phyloP scores from a whole-genome alignment of 108 stramenopile species.

The Cyclostephanos invisitatus region DNA sequence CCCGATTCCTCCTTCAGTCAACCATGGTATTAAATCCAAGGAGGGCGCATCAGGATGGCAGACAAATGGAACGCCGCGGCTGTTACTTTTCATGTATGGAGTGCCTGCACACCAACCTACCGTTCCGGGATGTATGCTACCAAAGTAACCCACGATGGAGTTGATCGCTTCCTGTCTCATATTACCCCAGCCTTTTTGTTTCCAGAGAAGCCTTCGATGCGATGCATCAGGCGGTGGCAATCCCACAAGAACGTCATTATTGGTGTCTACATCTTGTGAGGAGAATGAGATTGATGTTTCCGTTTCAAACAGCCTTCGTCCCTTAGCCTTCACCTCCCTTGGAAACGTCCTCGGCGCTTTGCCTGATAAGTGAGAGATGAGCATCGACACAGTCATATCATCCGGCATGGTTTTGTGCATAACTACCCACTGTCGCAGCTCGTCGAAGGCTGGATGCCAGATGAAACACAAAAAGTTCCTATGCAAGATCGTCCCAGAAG shows the following conservation, averaged over 20 bases:
- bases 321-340: conserved; percentile 27
- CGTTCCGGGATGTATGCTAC: conserved; percentile 77
- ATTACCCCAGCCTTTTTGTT: conserved; percentile 64
- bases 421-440: conserved; percentile 67
- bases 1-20: conserved; percentile 40
- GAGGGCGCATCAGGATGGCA: conserved; percentile 46
- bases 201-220: conserved; percentile 62
- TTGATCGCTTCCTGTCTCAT: conserved; percentile 77
- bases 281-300: not conserved
- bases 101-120: conserved; percentile 88
- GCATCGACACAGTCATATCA: conserved; percentile 83
- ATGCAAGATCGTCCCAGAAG: conserved; percentile 60
- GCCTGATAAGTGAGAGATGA: conserved; percentile 79
- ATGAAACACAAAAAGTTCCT: conserved; percentile 81
- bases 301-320: conserved; percentile 3
- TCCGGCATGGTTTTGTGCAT: conserved; percentile 84
- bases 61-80: conserved; percentile 38
- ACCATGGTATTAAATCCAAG: conserved; percentile 50
- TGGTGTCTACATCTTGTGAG: conserved; percentile 1
- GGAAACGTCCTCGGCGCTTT: conserved; percentile 74
- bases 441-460: conserved; percentile 87
- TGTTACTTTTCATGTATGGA: conserved; percentile 38
- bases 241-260: conserved; percentile 12
- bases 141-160: conserved; percentile 81
- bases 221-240: conserved; percentile 30